Evolutionary conservation across 495 filamentous ascomycete genomes (phyloP).

Genomic region (Xylaria grammica): DNA sequence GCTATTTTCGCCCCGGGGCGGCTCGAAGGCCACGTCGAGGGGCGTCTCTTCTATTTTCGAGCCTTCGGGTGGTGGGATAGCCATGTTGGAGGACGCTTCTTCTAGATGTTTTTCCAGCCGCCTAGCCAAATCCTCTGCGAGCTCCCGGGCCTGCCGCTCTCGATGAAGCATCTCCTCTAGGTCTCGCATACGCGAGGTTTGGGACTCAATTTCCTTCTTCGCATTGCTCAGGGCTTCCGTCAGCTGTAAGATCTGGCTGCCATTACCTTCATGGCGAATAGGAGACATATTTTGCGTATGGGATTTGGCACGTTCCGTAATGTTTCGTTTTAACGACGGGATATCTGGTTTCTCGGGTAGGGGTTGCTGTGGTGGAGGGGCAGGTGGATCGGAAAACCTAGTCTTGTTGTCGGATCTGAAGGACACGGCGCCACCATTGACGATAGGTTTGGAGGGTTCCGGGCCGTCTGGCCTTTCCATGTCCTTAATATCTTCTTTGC

Average conservation of each 20-base stretch:
- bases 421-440: constrained; percentile 51
- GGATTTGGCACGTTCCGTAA: constrained; percentile 72
- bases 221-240: constrained; percentile 81
- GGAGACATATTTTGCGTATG: constrained; percentile 61
- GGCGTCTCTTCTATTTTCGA: constrained; percentile 40
- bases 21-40: constrained; percentile 44
- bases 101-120: constrained; percentile 61
- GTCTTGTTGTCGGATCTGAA: constrained; percentile 63
- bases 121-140: constrained; percentile 80
- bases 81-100: constrained; percentile 40
- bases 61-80: constrained; percentile 29
- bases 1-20: constrained; percentile 40
- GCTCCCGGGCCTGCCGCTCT: constrained; percentile 80
- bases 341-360: constrained; percentile 86
- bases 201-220: constrained; percentile 80
- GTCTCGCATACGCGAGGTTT: constrained; percentile 77
- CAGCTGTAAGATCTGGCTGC: constrained; percentile 76
- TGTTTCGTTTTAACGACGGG: constrained; percentile 69
- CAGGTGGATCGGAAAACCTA: constrained; percentile 86
- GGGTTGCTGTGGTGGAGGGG: constrained; percentile 89
- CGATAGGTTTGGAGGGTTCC: constrained; percentile 44
- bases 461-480: constrained; percentile 53
- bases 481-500: constrained; percentile 74
- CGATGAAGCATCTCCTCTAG: constrained; percentile 78
- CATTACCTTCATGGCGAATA: constrained; percentile 64